These are phyloP conservation scores for Phoenix roebelenii DNA, from an alignment of 176 grass and related monocot species.

Conservation along the genomic window DNA sequence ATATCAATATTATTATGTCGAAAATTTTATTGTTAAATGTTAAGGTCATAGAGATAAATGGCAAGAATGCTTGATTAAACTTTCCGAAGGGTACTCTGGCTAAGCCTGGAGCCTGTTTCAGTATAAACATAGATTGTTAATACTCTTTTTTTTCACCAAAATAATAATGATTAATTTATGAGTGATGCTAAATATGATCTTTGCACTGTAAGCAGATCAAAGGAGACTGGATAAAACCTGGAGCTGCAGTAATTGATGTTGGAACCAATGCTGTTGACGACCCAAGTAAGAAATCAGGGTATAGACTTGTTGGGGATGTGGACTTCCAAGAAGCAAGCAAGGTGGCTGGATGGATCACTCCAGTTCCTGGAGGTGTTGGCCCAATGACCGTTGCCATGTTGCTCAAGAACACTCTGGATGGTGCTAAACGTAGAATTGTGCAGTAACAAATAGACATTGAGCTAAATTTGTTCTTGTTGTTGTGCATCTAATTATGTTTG, in stretches of 20 bases:
- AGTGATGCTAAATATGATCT: too few relatives aligned
- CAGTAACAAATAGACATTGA: background rate
- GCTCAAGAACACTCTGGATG: constrained; percentile 82
- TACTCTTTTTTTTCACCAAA: too few relatives aligned
- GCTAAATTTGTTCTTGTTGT: too few relatives aligned
- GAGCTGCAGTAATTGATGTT: constrained; percentile 74
- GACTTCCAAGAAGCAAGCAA: constrained; percentile 72
- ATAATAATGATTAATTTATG: too few relatives aligned
- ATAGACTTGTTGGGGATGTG: constrained; percentile 70
- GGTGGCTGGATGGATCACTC: constrained; percentile 74
- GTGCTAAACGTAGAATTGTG: constrained; percentile 37
- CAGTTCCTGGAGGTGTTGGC: constrained; percentile 81
- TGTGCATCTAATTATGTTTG: too few relatives aligned
- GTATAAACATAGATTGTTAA: too few relatives aligned
- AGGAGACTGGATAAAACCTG: constrained; percentile 92
- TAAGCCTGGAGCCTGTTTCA: too few relatives aligned
- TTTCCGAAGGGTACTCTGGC: too few relatives aligned
- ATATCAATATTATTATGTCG: too few relatives aligned
- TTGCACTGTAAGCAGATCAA: constrained; percentile 45
- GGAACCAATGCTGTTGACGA: constrained; percentile 77
- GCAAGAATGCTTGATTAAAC: too few relatives aligned
- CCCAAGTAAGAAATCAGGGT: constrained; percentile 63
- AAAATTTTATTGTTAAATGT: too few relatives aligned
- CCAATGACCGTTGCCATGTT: constrained; percentile 92
- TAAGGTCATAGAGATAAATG: too few relatives aligned